phyloP scores from a whole-genome alignment of 768 basidiomycete genomes.

The Psilocybe cubensis region DNA sequence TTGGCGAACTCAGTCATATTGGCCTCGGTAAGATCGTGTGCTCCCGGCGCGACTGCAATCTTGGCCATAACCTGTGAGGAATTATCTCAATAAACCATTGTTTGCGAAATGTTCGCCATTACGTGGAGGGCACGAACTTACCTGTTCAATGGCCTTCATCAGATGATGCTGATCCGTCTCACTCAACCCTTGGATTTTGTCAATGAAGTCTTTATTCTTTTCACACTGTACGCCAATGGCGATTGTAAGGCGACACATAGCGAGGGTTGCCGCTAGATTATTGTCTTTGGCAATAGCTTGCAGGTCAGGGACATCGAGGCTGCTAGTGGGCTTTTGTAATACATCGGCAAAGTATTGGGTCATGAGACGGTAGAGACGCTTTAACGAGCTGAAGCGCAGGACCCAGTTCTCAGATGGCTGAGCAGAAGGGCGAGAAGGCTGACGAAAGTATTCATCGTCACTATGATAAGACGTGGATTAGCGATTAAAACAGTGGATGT shows the following conservation, averaged over 20 bases:
- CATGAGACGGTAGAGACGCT: slow-evolving; percentile 85
- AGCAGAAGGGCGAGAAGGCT: slow-evolving; percentile 55
- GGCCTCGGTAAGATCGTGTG: slow-evolving; percentile 52
- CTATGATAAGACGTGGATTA: slow-evolving; percentile 39
- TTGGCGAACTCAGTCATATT: slow-evolving; percentile 80
- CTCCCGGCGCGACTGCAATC: slow-evolving; percentile 55
- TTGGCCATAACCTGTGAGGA: slow-evolving; percentile 72
- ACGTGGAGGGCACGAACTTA: slow-evolving; percentile 32
- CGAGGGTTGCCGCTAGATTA: slow-evolving; percentile 63
- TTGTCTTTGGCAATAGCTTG: slow-evolving; percentile 84
- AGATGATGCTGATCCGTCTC: slow-evolving; percentile 86
- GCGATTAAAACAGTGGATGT: neutral
- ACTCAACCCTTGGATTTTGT: slow-evolving; percentile 82
- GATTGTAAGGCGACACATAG: slow-evolving; percentile 80
- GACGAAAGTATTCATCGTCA: slow-evolving; percentile 80
- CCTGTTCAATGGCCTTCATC: slow-evolving; percentile 95
- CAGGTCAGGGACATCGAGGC: slow-evolving; percentile 86
- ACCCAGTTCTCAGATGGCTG: slow-evolving; percentile 89
- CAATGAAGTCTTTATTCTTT: slow-evolving; percentile 86
- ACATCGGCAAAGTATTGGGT: slow-evolving; percentile 88
- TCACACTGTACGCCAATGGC: slow-evolving; percentile 90
- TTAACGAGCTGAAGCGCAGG: slow-evolving; percentile 79
- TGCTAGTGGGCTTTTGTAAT: slow-evolving; percentile 75
- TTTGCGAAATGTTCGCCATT: neutral
- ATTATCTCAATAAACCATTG: neutral